Evolutionary conservation across 768 basidiomycete species (phyloP).

Genomic region (Amyloporia xantha): DNA sequence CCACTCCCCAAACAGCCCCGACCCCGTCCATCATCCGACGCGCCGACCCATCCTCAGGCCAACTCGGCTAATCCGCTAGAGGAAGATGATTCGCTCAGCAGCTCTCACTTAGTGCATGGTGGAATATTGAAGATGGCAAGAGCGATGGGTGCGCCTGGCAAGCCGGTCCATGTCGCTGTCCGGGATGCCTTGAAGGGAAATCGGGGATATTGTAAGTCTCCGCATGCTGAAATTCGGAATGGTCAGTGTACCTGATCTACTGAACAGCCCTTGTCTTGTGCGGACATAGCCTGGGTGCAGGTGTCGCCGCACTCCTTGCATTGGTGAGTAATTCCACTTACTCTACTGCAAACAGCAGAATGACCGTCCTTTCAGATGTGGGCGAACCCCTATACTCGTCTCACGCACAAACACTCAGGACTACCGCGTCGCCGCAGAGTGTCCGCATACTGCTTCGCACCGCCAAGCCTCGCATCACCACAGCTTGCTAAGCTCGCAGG

Average conservation of each 20-base stretch:
- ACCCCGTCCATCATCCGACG: constrained; percentile 1
- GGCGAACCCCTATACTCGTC: constrained; percentile 75
- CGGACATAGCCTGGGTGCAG: constrained; percentile 82
- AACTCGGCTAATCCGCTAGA: neutral
- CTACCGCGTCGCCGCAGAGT: constrained; percentile 61
- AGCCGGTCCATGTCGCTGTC: constrained; percentile 73
- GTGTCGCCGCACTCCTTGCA: constrained; percentile 69
- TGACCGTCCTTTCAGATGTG: constrained; percentile 56
- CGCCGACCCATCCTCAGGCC: neutral
- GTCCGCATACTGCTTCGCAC: constrained; percentile 73
- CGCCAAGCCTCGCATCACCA: constrained; percentile 67
- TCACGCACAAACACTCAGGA: constrained; percentile 61
- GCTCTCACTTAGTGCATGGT: constrained; percentile 55
- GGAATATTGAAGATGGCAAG: constrained; percentile 78
- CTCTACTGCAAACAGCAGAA: no score
- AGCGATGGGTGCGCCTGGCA: constrained; percentile 70
- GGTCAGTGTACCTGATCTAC: neutral
- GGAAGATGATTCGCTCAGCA: neutral
- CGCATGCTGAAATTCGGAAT: neutral
- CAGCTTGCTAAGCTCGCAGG: constrained; percentile 52
- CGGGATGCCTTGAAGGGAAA: constrained; percentile 62
- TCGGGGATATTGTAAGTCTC: constrained; percentile 58
- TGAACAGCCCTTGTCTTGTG: constrained; percentile 61
- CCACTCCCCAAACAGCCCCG: constrained; percentile 1
- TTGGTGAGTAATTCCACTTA: constrained; percentile 38